Base-by-base conservation (phyloP, 345 rosid genomes). In the Populus tremula region DNA sequence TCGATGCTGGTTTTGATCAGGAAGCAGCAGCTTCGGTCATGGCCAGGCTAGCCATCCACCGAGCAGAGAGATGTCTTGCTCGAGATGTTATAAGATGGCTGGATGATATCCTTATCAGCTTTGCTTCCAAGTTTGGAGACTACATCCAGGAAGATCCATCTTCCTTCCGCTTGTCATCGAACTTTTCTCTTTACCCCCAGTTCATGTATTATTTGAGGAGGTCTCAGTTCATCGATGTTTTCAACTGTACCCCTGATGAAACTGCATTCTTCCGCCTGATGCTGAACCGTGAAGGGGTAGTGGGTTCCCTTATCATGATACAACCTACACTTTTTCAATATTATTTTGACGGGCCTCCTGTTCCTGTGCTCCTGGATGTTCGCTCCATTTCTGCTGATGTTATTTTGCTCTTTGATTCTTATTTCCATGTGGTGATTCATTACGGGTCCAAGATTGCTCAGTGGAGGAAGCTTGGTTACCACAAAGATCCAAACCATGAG, bases 151-250 rank as follows among this genome's bases (percentile, higher is more conserved):
- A 96, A 88, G 97, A 91, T 85, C 94, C 98, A n/a, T 91, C 95
- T 29, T 91, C 99, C 66, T 96, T 92, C 81, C 89, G 97, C 73
- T 79, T 96, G 68, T 88, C 98, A 43, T 84, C 98, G 1, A 93
- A 90, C 84, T 93, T 96, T 86, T 92, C 99, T 16, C 92, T 96
- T 45, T 96, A 87, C 50, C 99, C 99, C 6, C 99, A 93, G 87
- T 96, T 96, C 86, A 93, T 96, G 98, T 96, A 85, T 82, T 88
- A 96, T 81, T 84, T 96, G 75, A 84, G 99, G 76, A 91, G 99
- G 88, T 96, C 99, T 70, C 98, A 96, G 83, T 96, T 96, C 77
- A 88, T 96, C n/a, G 95, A 96, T 73, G 95, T 96, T 73, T 93
- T 93, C 79, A 92, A 96, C 86, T 85, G 92, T 70, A 82, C 90